Evolutionary conservation across 495 filamentous ascomycete genomes (phyloP).

Genomic region (Staphylotrichum longicolle): DNA sequence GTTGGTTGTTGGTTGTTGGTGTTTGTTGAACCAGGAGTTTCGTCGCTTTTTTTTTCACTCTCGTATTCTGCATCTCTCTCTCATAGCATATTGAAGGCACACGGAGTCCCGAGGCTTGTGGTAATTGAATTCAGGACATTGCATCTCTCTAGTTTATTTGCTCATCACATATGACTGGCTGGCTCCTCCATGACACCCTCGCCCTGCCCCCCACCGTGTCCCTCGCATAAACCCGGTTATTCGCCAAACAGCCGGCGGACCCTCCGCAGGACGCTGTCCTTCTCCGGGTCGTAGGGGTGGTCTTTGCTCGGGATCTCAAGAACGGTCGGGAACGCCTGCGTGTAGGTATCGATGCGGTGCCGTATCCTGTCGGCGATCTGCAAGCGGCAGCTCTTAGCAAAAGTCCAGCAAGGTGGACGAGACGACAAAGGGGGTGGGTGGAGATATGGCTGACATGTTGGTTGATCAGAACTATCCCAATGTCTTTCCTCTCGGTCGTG

Average conservation of each 20-base stretch:
- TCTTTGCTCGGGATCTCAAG: conserved; percentile 99
- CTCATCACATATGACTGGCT: background rate
- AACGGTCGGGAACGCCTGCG: conserved; percentile 69
- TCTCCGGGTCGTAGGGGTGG: conserved; percentile 98
- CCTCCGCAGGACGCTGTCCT: conserved; percentile 92
- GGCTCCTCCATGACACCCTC: background rate
- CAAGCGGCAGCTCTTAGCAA: background rate
- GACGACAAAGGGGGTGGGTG: background rate
- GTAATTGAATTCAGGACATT: conserved; percentile 20
- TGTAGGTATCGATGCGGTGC: conserved; percentile 70
- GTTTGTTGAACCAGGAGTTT: conserved; percentile 13
- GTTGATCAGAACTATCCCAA: conserved; percentile 94
- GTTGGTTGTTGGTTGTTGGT: background rate
- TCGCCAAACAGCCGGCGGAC: conserved; percentile 92
- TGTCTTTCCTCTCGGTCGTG: conserved; percentile 86
- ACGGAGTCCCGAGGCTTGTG: conserved; percentile 20
- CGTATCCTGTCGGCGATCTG: conserved; percentile 94
- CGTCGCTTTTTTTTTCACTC: conserved; percentile 7
- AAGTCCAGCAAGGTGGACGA: background rate
- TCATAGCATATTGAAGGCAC: conserved; percentile 23
- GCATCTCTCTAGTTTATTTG: conserved; percentile 6
- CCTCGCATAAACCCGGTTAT: conserved; percentile 41
- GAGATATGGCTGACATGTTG: conserved; percentile 70
- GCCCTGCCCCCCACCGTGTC: background rate
- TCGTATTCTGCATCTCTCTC: conserved; percentile 13